Evolutionary conservation across 2,329 filamentous ascomycete species (phyloP).

Genomic region (Penicillium sp.): DNA sequence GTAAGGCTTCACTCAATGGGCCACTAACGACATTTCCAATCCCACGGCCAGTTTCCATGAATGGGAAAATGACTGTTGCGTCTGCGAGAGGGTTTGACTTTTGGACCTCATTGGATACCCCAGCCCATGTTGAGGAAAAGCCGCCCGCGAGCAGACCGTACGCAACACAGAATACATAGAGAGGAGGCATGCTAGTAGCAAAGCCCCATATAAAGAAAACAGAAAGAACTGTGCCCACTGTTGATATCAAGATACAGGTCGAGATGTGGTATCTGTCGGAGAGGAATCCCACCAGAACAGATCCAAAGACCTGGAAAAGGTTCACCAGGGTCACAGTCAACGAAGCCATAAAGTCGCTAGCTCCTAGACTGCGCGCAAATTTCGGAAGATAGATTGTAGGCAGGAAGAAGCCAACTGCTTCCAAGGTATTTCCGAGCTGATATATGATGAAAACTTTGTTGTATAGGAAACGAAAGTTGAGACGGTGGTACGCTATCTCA

Average conservation of each 20-base stretch:
- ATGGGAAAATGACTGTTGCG: constrained; percentile 23
- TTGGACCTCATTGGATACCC: constrained; percentile 20
- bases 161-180: constrained; percentile 21
- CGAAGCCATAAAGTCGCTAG: constrained; percentile 20
- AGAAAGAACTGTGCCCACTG: constrained; percentile 19
- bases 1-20: constrained; percentile 21
- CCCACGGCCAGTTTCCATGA: constrained; percentile 24
- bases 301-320: constrained; percentile 33
- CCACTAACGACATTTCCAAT: constrained; percentile 25
- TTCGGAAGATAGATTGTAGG: constrained; percentile 38
- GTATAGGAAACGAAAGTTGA: constrained; percentile 36
- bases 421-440: constrained; percentile 39
- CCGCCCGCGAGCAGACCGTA: constrained; percentile 23
- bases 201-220: constrained; percentile 27
- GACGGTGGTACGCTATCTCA: constrained; percentile 20
- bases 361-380: constrained; percentile 29
- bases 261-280: constrained; percentile 25
- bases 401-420: constrained; percentile 40
- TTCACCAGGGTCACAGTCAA: constrained; percentile 33
- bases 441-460: constrained; percentile 33
- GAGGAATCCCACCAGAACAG: constrained; percentile 39
- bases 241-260: constrained; percentile 21
- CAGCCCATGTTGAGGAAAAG: constrained; percentile 25
- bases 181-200: constrained; percentile 10
- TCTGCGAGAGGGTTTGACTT: constrained; percentile 18